Conservation (phyloP, 192 early-diverging fungal species). For the Entomortierella beljakovae region DNA sequence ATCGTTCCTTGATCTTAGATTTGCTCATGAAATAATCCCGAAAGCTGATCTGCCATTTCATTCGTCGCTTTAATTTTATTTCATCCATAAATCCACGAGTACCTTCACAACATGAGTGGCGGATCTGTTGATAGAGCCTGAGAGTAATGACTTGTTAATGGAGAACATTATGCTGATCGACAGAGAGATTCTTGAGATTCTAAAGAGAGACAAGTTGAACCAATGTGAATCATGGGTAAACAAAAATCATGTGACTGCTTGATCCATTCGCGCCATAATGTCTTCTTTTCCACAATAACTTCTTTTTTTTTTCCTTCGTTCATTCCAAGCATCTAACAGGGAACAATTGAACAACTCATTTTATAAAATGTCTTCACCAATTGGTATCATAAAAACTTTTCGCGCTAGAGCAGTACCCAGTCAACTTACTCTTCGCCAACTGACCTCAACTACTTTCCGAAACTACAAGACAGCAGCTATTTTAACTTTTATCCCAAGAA, state of each 20-base stretch:
- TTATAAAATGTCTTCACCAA: constrained; percentile 1
- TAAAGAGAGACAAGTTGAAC: no score
- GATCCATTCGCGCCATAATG: background rate
- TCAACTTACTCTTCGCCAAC: background rate
- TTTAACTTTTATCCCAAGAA: background rate
- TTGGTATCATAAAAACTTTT: constrained; percentile 3
- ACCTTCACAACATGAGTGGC: constrained; percentile 46
- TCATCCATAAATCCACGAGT: no score
- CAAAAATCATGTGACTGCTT: constrained; percentile 19
- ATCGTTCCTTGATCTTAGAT: no score
- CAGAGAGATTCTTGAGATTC: background rate
- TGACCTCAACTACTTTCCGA: background rate
- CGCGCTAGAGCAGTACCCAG: background rate
- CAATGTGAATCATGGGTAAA: constrained; percentile 10
- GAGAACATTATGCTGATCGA: constrained; percentile 40
- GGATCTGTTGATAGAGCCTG: constrained; percentile 20
- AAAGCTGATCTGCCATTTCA: background rate
- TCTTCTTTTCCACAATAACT: background rate
- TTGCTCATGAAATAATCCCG: no score
- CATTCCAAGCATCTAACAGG: background rate
- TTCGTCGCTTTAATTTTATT: background rate
- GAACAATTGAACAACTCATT: background rate
- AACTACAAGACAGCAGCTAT: background rate
- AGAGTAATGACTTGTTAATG: constrained; percentile 35
- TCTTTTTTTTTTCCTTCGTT: background rate